phyloP scores from a whole-genome alignment of 345 rosid genomes.

The Physaria fendleri region DNA sequence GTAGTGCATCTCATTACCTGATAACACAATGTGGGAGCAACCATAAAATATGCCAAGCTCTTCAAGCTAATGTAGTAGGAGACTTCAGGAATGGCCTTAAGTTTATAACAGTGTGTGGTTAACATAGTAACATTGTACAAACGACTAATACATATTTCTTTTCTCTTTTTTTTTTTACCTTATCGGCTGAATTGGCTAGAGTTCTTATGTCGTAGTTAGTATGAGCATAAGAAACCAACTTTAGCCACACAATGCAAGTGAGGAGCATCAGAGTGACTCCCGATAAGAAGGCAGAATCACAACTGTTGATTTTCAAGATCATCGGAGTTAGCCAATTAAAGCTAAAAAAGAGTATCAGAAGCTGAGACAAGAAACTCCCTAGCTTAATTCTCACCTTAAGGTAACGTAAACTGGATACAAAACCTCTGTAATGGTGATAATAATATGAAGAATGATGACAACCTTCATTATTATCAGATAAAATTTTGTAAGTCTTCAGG shows the following conservation, averaged over 20 bases:
- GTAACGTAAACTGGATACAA: conserved; percentile 80
- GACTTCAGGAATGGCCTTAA: conserved; percentile 44
- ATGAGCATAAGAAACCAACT: conserved; percentile 92
- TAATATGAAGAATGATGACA: conserved; percentile 50
- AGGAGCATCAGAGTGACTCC: conserved; percentile 89
- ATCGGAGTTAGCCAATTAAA: conserved; percentile 2
- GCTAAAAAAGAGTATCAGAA: background rate
- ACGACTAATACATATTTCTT: background rate
- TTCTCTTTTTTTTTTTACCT: conserved; percentile 35
- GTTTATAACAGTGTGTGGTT: conserved; percentile 21
- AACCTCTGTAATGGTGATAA: conserved; percentile 60
- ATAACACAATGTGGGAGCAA: conserved; percentile 95
- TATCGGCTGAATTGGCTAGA: conserved; percentile 47
- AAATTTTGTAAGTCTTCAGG: background rate
- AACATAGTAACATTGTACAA: conserved; percentile 1
- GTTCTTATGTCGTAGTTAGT: conserved; percentile 80
- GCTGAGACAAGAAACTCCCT: conserved; percentile 1
- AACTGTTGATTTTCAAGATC: conserved; percentile 47
- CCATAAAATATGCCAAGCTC: conserved; percentile 89
- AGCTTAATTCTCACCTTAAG: conserved; percentile 51
- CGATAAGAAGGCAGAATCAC: conserved; percentile 81
- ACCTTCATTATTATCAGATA: conserved; percentile 40
- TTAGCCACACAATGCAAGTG: conserved; percentile 94
- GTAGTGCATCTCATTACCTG: conserved; percentile 61
- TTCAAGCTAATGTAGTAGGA: conserved; percentile 49